Conservation (phyloP, 371 early-diverging fungal species). For the Haplosporangium sp. region DNA sequence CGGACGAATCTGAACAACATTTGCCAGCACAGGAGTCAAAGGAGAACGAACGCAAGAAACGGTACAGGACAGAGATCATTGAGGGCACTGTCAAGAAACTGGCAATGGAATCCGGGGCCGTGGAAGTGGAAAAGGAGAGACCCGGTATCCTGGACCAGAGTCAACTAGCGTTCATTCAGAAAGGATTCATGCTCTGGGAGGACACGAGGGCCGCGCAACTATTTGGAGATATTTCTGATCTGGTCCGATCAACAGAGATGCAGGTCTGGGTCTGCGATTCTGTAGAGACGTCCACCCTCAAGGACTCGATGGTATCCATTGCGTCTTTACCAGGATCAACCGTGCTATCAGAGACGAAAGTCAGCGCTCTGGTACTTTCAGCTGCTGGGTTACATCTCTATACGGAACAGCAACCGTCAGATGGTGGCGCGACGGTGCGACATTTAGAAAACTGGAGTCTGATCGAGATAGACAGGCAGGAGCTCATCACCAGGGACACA, state of each 20-base stretch:
- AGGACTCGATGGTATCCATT: not conserved
- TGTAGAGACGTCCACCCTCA: constrained; percentile 6
- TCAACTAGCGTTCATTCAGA: constrained; percentile 13
- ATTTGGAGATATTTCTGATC: constrained; percentile 11
- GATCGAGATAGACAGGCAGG: constrained; percentile 32
- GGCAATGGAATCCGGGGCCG: constrained; percentile 1
- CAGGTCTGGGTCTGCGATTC: constrained; percentile 38
- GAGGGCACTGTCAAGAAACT: constrained; percentile 6
- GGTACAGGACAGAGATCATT: not conserved
- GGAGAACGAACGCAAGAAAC: constrained; percentile 7
- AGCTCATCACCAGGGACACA: not conserved
- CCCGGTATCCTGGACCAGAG: not conserved
- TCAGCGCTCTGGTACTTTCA: constrained; percentile 25
- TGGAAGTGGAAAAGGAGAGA: not conserved
- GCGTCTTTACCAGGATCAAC: no score
- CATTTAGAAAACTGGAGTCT: constrained; percentile 31
- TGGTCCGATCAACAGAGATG: not conserved
- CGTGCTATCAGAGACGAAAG: constrained; percentile 11
- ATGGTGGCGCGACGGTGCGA: not conserved
- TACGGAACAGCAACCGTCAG: constrained; percentile 7
- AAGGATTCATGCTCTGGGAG: constrained; percentile 27
- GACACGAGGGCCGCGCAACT: constrained; percentile 3
- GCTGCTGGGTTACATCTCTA: constrained; percentile 23
- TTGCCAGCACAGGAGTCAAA: constrained; percentile 7
- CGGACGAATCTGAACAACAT: constrained; percentile 9